Evolutionary conservation across 2,329 filamentous ascomycete species (phyloP).

Genomic region (Aspergillus bombycis): DNA sequence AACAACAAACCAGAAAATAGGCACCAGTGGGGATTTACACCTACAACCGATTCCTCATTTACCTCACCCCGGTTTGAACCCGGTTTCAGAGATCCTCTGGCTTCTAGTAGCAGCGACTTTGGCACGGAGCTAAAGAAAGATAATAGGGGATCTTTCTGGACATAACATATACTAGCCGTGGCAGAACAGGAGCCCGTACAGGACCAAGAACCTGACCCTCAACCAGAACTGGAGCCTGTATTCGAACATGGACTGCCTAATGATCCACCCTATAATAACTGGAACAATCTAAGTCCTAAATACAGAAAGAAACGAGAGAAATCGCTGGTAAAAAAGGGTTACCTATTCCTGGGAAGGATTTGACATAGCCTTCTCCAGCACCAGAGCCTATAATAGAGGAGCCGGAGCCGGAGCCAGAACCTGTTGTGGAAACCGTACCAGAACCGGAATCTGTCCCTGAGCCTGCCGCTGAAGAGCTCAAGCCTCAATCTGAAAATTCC

Average conservation of each 20-base stretch:
- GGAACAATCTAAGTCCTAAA: neutral
- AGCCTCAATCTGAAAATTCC: no score
- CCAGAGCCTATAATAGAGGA: neutral
- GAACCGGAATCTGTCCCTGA: no score
- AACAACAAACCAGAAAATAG: neutral
- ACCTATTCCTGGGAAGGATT: neutral
- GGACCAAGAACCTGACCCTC: no score
- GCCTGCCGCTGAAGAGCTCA: no score
- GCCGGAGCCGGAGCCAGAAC: neutral
- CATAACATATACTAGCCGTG: fast-evolving
- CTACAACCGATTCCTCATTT: neutral
- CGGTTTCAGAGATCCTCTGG: neutral
- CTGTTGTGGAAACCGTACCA: neutral
- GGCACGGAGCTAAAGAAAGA: neutral
- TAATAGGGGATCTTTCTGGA: no score
- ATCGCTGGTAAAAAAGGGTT: neutral
- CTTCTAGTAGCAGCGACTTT: neutral
- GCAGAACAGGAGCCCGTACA: no score
- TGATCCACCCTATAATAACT: neutral
- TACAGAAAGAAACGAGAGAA: neutral
- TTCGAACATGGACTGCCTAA: neutral
- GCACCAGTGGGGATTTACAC: neutral
- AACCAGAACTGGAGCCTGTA: neutral
- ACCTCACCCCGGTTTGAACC: neutral
- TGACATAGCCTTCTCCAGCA: neutral